phyloP scores from a whole-genome alignment of 805 yeast species.

The Myxozyma neotropica region DNA sequence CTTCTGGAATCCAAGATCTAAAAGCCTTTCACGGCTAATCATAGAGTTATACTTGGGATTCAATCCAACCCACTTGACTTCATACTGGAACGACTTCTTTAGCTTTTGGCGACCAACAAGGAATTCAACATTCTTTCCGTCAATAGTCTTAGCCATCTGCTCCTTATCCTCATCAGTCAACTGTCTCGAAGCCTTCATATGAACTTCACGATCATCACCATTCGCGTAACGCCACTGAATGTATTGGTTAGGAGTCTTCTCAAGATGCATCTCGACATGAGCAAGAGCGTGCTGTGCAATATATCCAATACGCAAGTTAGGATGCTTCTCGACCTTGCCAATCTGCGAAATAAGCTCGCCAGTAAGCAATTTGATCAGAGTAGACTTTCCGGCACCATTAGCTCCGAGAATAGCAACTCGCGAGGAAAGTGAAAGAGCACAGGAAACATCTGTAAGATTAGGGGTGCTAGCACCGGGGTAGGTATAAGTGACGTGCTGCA shows the following conservation, averaged over 20 bases:
- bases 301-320: constrained; percentile 95
- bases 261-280: constrained; percentile 96
- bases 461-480: constrained; percentile 91
- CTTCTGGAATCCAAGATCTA: constrained; percentile 85
- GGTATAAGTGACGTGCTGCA: constrained; percentile 80
- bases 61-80: constrained; percentile 84
- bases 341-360: constrained; percentile 84
- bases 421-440: constrained; percentile 92
- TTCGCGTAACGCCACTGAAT: constrained; percentile 97
- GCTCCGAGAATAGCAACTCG: constrained; percentile 97
- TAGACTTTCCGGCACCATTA: constrained; percentile 98
- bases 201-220: constrained; percentile 97
- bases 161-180: constrained; percentile 76
- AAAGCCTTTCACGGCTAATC: constrained; percentile 80
- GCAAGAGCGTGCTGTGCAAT: constrained; percentile 98
- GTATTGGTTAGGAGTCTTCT: constrained; percentile 96
- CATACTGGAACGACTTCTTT: constrained; percentile 96
- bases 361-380: constrained; percentile 88
- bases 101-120: constrained; percentile 95
- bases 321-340: constrained; percentile 96
- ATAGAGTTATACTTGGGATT: constrained; percentile 91
- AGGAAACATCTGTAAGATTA: constrained; percentile 74
- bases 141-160: constrained; percentile 75
- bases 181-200: constrained; percentile 89
- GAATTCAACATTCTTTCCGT: constrained; percentile 84